Percentiles rank a stretch among this genome's conserved stretches.
phyloP scores from a whole-genome alignment of 23 red algal species.

The Pyropia haitanensis region DNA sequence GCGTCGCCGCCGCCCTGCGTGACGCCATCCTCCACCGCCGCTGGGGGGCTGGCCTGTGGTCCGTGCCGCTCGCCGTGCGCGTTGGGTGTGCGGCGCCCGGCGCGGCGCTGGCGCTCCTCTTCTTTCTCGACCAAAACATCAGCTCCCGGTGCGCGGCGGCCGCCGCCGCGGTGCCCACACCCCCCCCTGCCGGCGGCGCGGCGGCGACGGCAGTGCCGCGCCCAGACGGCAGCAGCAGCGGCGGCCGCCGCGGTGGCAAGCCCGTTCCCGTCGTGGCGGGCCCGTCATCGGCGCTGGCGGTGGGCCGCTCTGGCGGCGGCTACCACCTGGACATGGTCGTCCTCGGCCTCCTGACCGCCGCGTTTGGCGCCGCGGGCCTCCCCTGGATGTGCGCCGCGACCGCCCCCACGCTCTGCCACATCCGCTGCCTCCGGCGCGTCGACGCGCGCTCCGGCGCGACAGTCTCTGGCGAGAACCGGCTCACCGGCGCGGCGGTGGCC shows the following conservation, averaged over 20 bases:
- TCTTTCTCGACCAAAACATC: slow-evolving; percentile 98
- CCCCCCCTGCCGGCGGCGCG: no score
- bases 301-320: background rate
- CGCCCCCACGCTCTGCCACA: slow-evolving; percentile 73
- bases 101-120: slow-evolving; percentile 64
- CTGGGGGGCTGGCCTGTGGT: slow-evolving; percentile 9
- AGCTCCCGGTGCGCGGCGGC: slow-evolving; percentile 13
- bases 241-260: no score
- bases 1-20: no score
- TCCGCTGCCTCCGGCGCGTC: slow-evolving; percentile 46
- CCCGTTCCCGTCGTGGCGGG: no score
- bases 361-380: slow-evolving; percentile 52
- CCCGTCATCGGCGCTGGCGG: no score
- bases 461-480: slow-evolving; percentile 50
- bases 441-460: background rate
- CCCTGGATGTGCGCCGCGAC: slow-evolving; percentile 97
- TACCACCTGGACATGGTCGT: slow-evolving; percentile 90
- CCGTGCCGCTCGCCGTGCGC: slow-evolving; percentile 34
- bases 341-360: slow-evolving; percentile 56
- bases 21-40: no score
- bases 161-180: no score
- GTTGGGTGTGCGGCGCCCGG: slow-evolving; percentile 63
- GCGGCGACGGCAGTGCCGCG: no score
- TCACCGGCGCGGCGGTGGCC: slow-evolving; percentile 58
- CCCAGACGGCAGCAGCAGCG: no score